Evolutionary conservation across 805 yeast species (phyloP).

Genomic region (Sugiyamaella chiloensis): DNA sequence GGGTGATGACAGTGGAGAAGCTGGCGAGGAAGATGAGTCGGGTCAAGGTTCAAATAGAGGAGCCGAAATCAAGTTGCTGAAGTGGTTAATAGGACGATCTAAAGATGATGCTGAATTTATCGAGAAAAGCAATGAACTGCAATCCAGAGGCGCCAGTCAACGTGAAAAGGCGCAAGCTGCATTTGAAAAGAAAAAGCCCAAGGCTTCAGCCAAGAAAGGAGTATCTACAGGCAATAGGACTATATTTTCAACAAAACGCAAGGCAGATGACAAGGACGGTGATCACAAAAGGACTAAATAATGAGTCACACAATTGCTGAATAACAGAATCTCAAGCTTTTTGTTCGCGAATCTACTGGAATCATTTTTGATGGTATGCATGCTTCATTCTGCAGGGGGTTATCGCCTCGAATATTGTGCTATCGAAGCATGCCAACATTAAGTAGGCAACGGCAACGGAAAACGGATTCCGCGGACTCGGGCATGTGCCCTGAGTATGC

Average conservation of each 20-base stretch:
- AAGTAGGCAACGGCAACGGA: too few relatives aligned
- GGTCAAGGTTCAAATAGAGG: constrained; percentile 45
- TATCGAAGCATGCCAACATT: too few relatives aligned
- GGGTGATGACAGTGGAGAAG: constrained; percentile 36
- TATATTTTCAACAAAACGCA: background rate
- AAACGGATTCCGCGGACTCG: too few relatives aligned
- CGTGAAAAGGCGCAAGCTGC: constrained; percentile 67
- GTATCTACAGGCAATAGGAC: background rate
- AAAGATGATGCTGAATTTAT: constrained; percentile 54
- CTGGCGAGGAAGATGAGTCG: constrained; percentile 46
- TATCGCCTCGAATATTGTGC: too few relatives aligned
- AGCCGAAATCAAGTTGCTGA: constrained; percentile 72
- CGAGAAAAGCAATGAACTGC: constrained; percentile 48
- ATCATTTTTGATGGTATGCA: too few relatives aligned
- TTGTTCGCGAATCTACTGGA: too few relatives aligned
- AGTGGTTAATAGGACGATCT: constrained; percentile 67
- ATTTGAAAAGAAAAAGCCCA: constrained; percentile 49
- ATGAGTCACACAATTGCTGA: too few relatives aligned
- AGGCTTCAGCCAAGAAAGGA: constrained; percentile 3
- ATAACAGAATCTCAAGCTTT: too few relatives aligned
- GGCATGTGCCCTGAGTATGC: too few relatives aligned
- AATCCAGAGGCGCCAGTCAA: constrained; percentile 60
- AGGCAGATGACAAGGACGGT: background rate
- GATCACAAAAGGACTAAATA: background rate
- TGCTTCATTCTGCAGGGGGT: too few relatives aligned